Percentiles rank a stretch among this genome's conserved stretches.
phyloP scores from a whole-genome alignment of 163 green algal genomes.

The Prototheca stagnorum region DNA sequence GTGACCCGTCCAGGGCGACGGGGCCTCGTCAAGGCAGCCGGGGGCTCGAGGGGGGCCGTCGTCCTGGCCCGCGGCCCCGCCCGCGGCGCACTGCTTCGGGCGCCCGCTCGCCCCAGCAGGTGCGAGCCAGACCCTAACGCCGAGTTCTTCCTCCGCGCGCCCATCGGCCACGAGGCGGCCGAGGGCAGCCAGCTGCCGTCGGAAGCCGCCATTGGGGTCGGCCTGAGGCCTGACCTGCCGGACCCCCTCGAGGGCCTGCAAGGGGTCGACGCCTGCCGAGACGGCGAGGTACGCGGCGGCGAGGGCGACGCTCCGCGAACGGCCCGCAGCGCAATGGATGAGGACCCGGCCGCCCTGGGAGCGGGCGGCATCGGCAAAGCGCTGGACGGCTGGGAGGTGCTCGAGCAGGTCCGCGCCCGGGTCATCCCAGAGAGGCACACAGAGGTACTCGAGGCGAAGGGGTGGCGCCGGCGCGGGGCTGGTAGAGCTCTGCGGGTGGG shows the following conservation, averaged over 20 bases:
- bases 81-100: too few species aligned
- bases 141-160: background rate
- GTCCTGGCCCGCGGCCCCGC: too few species aligned
- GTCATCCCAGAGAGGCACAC: constrained; percentile 14
- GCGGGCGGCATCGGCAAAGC: background rate
- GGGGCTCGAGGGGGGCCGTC: too few species aligned
- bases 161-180: too few species aligned
- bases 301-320: constrained; percentile 52
- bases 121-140: too few species aligned
- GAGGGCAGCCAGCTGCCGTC: background rate
- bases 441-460: constrained; percentile 9
- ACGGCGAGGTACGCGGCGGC: constrained; percentile 48
- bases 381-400: background rate
- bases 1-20: too few species aligned
- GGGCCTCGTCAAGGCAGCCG: too few species aligned
- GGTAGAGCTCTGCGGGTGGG: too few species aligned
- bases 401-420: background rate
- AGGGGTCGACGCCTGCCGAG: background rate
- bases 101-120: too few species aligned
- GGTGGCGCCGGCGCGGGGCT: too few species aligned
- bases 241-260: background rate
- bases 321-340: constrained; percentile 73
- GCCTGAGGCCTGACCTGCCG: background rate
- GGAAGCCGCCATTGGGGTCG: background rate
- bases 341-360: constrained; percentile 33